phyloP scores from a whole-genome alignment of 1,139 yeast species.

The Scheffersomyces segobiensis region DNA sequence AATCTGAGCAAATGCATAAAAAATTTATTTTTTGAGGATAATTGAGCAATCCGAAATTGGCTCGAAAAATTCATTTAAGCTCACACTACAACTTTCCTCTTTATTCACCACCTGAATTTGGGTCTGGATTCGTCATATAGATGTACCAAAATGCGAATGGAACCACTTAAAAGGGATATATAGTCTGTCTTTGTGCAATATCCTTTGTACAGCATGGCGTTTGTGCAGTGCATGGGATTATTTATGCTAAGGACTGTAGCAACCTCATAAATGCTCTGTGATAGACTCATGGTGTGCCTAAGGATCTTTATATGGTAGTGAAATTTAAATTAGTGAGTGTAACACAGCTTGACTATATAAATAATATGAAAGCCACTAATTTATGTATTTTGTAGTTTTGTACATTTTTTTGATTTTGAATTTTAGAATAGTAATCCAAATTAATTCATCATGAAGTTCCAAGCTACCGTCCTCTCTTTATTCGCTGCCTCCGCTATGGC shows the following conservation, averaged over 20 bases:
- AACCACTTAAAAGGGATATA: neutral
- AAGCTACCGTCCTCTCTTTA: neutral
- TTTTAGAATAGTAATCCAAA: neutral
- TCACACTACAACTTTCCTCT: neutral
- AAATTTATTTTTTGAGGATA: neutral
- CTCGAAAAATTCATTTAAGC: neutral
- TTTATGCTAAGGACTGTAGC: neutral
- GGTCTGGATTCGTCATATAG: neutral
- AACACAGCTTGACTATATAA: neutral
- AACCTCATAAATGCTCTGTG: neutral
- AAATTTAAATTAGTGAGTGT: neutral
- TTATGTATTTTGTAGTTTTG: neutral
- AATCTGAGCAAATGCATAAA: neutral
- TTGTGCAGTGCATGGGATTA: neutral
- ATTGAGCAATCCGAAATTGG: neutral
- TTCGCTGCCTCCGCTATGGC: conserved; percentile 15
- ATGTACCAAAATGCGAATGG: neutral
- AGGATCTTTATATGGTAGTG: neutral
- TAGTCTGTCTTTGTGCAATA: neutral
- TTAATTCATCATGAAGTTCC: neutral
- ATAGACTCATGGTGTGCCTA: neutral
- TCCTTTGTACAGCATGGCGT: neutral
- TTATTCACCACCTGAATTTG: neutral
- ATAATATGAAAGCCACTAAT: neutral
- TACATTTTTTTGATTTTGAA: neutral